Percentiles rank a stretch among this genome's conserved stretches.
These are phyloP conservation scores for Colletotrichum orchidophilum DNA, from an alignment of 2,329 filamentous ascomycete species.

Conservation along the genomic window DNA sequence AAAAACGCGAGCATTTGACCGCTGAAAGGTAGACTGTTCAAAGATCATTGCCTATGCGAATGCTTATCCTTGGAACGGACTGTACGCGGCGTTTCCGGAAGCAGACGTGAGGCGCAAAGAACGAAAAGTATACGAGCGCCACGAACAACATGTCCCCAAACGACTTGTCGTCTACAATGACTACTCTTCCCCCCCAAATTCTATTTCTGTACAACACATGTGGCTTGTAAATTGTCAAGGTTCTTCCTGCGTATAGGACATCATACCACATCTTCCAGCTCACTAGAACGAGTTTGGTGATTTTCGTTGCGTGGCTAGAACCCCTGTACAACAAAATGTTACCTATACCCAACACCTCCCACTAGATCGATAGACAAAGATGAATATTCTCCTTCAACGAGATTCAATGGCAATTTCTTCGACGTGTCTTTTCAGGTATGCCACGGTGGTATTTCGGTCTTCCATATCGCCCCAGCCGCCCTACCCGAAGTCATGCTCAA, in stretches of 20 bases:
- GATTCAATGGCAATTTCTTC: neutral
- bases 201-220: neutral
- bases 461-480: neutral
- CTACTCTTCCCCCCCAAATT: neutral
- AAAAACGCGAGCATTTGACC: neutral
- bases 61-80: neutral
- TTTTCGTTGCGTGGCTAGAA: neutral
- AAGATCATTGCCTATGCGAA: neutral
- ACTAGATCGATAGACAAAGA: neutral
- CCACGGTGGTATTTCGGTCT: neutral
- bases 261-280: conserved; percentile 8
- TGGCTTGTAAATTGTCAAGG: conserved; percentile 4
- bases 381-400: neutral
- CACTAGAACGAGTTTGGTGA: neutral
- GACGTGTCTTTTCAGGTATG: neutral
- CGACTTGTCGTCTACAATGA: neutral
- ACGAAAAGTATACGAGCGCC: neutral
- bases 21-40: neutral
- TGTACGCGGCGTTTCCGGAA: neutral
- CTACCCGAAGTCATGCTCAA: neutral
- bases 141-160: neutral
- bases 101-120: neutral
- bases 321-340: neutral
- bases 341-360: neutral
- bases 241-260: neutral